Percentiles rank a stretch among this genome's conserved stretches.
phyloP scores from a whole-genome alignment of 495 filamentous ascomycete genomes.

The Hyaloscypha variabilis region DNA sequence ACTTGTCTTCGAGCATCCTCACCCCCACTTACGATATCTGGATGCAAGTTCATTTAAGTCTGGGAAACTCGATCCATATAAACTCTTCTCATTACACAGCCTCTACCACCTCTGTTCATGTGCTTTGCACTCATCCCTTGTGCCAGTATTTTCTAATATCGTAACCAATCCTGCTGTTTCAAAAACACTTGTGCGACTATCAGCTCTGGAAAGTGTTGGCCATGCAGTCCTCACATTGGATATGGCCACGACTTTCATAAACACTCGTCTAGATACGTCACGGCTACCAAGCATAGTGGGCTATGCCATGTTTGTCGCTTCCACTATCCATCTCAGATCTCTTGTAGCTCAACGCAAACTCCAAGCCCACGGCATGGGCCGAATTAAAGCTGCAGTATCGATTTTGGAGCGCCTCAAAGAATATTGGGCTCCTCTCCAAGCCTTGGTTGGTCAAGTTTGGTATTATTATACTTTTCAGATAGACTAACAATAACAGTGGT shows the following conservation, averaged over 20 bases:
- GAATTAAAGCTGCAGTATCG: conserved; percentile 16
- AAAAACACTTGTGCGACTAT: conserved; percentile 13
- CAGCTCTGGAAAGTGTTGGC: conserved; percentile 16
- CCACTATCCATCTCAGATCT: conserved; percentile 24
- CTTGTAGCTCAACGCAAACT: conserved; percentile 22
- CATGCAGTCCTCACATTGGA: conserved; percentile 18
- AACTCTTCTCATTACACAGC: conserved; percentile 13
- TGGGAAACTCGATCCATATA: conserved; percentile 6
- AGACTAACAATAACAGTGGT: conserved; percentile 10
- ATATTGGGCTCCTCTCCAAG: conserved; percentile 18
- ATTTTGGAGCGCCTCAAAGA: conserved; percentile 21
- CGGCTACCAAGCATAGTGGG: conserved; percentile 18
- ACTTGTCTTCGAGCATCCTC: conserved; percentile 9
- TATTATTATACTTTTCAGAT: not conserved
- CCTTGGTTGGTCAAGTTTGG: conserved; percentile 11
- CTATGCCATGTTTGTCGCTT: conserved; percentile 19
- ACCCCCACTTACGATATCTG: conserved; percentile 3
- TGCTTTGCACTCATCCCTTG: conserved; percentile 20
- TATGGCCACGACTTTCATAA: conserved; percentile 22
- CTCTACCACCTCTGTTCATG: conserved; percentile 22
- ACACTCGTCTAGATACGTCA: conserved; percentile 12
- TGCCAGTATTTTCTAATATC: conserved; percentile 21
- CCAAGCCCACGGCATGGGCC: not conserved
- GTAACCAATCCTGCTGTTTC: conserved; percentile 9
- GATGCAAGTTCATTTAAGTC: not conserved